These are phyloP conservation scores for Rosellinia necatrix DNA, from an alignment of 2,329 filamentous ascomycete genomes.

Conservation along the genomic window DNA sequence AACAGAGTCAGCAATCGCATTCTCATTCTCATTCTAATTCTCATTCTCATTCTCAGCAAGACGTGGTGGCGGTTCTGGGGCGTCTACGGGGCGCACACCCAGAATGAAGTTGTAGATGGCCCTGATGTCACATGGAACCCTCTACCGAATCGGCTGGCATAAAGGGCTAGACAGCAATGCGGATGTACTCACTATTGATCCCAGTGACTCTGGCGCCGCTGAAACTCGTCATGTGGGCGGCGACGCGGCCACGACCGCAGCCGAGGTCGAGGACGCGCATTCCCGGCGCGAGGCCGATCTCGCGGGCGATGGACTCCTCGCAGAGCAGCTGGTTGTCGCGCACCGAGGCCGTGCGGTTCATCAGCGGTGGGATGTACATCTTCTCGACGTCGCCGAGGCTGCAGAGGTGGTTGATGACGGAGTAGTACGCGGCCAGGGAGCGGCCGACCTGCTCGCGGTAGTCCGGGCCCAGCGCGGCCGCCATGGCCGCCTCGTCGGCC, in stretches of 20 bases:
- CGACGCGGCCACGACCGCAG: conserved; percentile 57
- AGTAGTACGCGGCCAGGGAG: conserved; percentile 57
- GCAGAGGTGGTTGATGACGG: conserved; percentile 59
- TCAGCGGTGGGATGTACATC: conserved; percentile 61
- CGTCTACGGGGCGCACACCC: too few species aligned
- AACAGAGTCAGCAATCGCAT: neutral
- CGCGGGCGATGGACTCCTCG: conserved; percentile 54
- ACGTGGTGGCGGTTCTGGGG: too few species aligned
- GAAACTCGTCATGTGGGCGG: conserved; percentile 56
- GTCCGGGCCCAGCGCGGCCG: conserved; percentile 51
- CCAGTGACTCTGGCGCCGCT: conserved; percentile 54
- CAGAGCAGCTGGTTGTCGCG: conserved; percentile 58
- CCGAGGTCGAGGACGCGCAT: conserved; percentile 56
- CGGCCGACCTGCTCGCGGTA: conserved; percentile 57
- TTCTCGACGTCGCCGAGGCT: conserved; percentile 61
- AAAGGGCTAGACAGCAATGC: neutral
- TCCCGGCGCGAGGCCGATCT: conserved; percentile 51
- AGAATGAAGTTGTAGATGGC: too few species aligned
- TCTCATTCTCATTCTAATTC: too few species aligned
- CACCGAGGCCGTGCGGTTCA: conserved; percentile 55
- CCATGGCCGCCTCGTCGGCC: conserved; percentile 55
- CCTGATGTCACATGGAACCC: too few species aligned
- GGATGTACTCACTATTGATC: conserved; percentile 47
- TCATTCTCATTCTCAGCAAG: too few species aligned
- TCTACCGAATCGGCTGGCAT: too few species aligned